Base-by-base conservation (phyloP, 2,329 filamentous ascomycete genomes). In the Scedosporium aurantiacum region DNA sequence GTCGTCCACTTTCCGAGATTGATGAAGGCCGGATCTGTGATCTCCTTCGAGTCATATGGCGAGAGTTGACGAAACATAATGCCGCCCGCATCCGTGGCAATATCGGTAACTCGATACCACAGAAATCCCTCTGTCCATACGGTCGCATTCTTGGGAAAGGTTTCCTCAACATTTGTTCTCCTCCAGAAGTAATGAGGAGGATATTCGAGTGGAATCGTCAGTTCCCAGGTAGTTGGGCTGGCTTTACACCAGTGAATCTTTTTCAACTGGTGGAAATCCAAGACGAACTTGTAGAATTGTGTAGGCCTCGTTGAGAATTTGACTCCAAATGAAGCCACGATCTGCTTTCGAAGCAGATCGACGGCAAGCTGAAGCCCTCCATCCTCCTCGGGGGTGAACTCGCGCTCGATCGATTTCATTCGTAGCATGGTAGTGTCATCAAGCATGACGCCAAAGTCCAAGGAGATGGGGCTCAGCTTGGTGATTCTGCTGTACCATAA, bases 371-470 rank as follows among this genome's bases (percentile, higher is more conserved):
- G 66, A 41, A 76, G 67, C 1, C 69, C 62, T 16, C 65, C 58
- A 21, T 62, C 54, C 6, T 43, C 55, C 12, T 55, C 62, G 52
- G 63, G n/a, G 16, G 16, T 37, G 7, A 14, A 18, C 21, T 43
- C 8, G 5, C 62, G 63, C 2, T 65, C 57, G 5, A 76, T 65
- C 3, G 75, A 79, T 60, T 79, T 80, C 78, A 89, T 82, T 7
- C 77, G 71, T 69, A 86, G 81, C 78, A 91, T 84, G 0, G 76
- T 75, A 2, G 72, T 74, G 4, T 81, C 78, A 1, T 78, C 72
- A 1, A 79, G 66, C 72, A 84, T 78, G 47, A 84, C 75, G 0
- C 89, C 88, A 65, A 91, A 87, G 18, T 84, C 79, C 1, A 91
- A 67, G 0, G 73, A 74, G 1, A 69, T 28, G 10, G 50, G 56